A percentile compares a stretch with the other conserved stretches of the same genome.
Evolutionary conservation across 2,329 filamentous ascomycete species (phyloP).

Genomic region (Hymenoscyphus repandus): DNA sequence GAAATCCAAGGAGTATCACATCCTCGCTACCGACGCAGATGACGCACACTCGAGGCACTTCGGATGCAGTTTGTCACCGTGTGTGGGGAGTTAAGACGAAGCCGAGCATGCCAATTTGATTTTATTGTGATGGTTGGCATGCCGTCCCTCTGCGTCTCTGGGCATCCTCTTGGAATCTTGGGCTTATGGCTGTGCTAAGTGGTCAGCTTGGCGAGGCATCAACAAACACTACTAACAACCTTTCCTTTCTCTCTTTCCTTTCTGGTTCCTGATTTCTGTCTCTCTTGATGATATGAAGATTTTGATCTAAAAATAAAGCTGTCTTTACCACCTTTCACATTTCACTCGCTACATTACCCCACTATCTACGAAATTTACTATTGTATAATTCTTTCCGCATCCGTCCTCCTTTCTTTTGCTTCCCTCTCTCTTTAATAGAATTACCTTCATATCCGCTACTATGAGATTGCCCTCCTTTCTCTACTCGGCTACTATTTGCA

Average conservation of each 20-base stretch:
- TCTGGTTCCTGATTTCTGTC: background rate
- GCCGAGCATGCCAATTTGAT: too few relatives aligned
- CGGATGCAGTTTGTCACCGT: too few relatives aligned
- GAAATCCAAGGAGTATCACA: too few relatives aligned
- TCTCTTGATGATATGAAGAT: background rate
- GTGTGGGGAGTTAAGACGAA: too few relatives aligned
- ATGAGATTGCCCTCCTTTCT: constrained; percentile 2
- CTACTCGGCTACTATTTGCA: constrained; percentile 11
- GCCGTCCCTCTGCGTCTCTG: too few relatives aligned
- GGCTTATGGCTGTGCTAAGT: too few relatives aligned
- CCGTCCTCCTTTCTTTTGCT: background rate
- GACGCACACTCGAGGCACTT: too few relatives aligned
- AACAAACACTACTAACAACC: background rate
- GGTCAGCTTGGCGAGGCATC: background rate
- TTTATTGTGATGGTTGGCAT: too few relatives aligned
- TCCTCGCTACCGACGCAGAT: too few relatives aligned
- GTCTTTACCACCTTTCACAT: background rate
- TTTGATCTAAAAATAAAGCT: background rate
- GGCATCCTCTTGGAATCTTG: too few relatives aligned
- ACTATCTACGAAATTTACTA: background rate
- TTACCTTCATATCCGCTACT: background rate
- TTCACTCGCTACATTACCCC: background rate
- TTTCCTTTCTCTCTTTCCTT: background rate
- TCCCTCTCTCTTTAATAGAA: background rate
- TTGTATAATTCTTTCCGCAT: too few relatives aligned